These are phyloP conservation scores for Phytophthora meadii DNA, from an alignment of 352 stramenopile species.

Conservation along the genomic window DNA sequence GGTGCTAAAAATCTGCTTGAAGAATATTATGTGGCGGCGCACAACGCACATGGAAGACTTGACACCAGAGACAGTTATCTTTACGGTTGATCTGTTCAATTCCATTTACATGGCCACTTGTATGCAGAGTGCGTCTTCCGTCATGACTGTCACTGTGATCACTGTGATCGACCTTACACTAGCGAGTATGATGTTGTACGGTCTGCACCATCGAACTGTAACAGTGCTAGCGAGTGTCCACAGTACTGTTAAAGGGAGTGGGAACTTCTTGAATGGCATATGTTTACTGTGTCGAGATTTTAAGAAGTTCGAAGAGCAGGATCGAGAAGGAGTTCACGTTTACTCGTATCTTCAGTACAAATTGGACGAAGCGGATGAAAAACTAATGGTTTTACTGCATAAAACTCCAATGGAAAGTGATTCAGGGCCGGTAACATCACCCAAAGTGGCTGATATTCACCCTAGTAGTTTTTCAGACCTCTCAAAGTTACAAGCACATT, in stretches of 20 bases:
- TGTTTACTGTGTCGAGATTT: slow-evolving; percentile 7
- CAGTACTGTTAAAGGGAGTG: neutral
- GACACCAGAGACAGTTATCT: slow-evolving; percentile 2
- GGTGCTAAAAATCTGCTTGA: slow-evolving; percentile 2
- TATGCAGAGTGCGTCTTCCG: slow-evolving; percentile 7
- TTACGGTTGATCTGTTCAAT: slow-evolving; percentile 6
- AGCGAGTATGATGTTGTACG: slow-evolving; percentile 4
- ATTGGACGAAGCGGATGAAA: slow-evolving; percentile 4
- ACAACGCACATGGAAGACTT: slow-evolving; percentile 7
- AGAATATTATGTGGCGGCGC: slow-evolving; percentile 3
- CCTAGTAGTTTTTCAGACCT: neutral
- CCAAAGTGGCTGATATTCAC: neutral
- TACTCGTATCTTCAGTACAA: slow-evolving; percentile 14
- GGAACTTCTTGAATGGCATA: neutral
- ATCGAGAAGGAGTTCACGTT: slow-evolving; percentile 1
- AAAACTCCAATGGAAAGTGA: neutral
- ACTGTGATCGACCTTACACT: slow-evolving; percentile 1
- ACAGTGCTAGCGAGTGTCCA: neutral
- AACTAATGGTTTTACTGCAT: slow-evolving; percentile 5
- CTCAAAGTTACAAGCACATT: neutral
- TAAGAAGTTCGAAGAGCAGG: slow-evolving; percentile 1
- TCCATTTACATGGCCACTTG: slow-evolving; percentile 9
- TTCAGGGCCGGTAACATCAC: neutral
- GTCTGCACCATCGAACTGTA: slow-evolving; percentile 1
- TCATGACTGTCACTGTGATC: slow-evolving; percentile 6